A percentile compares a stretch with the other conserved stretches of the same genome.
Evolutionary conservation across 257 asterid species (phyloP).

Genomic region (Jacaranda copaia): DNA sequence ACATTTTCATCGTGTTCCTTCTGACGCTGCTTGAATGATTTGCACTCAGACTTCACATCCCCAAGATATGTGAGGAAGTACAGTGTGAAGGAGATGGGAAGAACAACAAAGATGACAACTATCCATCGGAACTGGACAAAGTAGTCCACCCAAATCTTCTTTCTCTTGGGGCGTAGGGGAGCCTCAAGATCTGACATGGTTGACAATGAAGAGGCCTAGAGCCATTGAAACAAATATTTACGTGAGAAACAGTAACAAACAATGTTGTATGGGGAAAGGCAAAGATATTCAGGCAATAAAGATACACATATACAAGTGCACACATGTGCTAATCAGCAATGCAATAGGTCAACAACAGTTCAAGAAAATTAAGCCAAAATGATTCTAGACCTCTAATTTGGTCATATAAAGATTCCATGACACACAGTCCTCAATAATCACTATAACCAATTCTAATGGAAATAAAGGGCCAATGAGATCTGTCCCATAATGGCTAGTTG

Average conservation of each 20-base stretch:
- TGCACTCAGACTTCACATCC: constrained; percentile 73
- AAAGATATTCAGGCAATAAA: neutral
- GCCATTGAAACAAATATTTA: constrained; percentile 18
- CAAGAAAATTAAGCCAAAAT: neutral
- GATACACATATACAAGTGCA: neutral
- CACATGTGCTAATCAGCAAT: neutral
- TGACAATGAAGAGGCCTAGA: constrained; percentile 44
- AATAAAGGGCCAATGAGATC: neutral
- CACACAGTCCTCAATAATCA: neutral
- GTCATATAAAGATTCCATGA: neutral
- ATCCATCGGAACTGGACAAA: constrained; percentile 92
- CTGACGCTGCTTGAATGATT: constrained; percentile 74
- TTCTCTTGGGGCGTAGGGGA: constrained; percentile 93
- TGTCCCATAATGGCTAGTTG: neutral
- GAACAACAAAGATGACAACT: constrained; percentile 81
- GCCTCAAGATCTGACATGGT: constrained; percentile 90
- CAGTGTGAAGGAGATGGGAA: constrained; percentile 76
- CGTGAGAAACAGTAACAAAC: constrained; percentile 15
- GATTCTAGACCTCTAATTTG: neutral
- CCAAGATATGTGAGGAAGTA: constrained; percentile 87
- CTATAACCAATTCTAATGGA: constrained; percentile 1
- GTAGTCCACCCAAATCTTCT: constrained; percentile 84
- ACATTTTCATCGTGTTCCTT: constrained; percentile 57
- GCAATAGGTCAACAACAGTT: neutral
- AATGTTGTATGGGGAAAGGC: neutral